Base-by-base conservation (phyloP, 192 early-diverging fungal genomes). In the Coemansia interrupta region DNA sequence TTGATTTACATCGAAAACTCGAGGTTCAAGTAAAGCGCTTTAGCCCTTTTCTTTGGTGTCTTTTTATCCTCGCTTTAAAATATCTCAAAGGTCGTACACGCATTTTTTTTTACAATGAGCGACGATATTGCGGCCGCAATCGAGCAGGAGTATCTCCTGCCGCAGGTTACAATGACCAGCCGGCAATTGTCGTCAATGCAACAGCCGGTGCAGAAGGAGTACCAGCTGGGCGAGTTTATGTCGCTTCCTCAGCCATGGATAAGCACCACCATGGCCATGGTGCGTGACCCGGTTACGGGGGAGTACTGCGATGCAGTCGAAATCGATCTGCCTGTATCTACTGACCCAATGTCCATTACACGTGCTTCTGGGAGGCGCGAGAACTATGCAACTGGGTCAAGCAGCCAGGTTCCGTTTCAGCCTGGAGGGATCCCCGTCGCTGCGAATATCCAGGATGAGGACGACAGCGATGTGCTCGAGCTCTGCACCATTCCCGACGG, bases 401-500 rank as follows among this genome's bases (percentile, higher is more conserved):
- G 38, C 23, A 41, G 48, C 30, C 75, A 78, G 47, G 39, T 78
- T 28, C 73, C 73, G 14, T 77, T 77, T 44, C 73, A 66, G 49
- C 73, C 73, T 0, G 73, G 73, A 23, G 73, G 73, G 13, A 61
- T 77, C 20, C 53, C 50, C 8, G 56, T 43, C 10, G 40, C 5
- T 11, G 24, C 44, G 5, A 40, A 39, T n/a, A 11, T 48, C n/a
- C 11, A 26, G 7, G 15, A 19, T 9, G 26, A 39, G 5, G 11
- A 51, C 6, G 26, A 29, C 13, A 47, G 20, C 17, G 56, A 43
- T 41, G 30, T 29, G 20, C 19, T 28, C 6, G 64, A 52, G 41
- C 28, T 77, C 19, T 73, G 66, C 36, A 66, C 72, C 5, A 64
- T 73, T 23, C 66, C 77, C 0, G 71, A 68, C 19, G 77, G 71